Evolutionary conservation across 345 rosid species (phyloP).

Genomic region (Eucalyptus shirleyi): DNA sequence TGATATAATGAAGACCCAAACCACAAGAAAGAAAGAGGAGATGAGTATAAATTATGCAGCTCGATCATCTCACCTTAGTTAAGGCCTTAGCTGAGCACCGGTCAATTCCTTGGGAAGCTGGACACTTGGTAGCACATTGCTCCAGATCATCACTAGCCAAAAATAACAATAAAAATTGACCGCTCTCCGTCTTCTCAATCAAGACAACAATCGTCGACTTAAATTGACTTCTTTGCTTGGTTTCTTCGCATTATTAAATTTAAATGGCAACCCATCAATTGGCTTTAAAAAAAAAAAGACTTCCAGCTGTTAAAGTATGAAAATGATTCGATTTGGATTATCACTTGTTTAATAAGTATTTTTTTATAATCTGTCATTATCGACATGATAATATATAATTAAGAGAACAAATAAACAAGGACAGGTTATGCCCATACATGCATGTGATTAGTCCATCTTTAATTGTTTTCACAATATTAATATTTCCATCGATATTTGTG

Average conservation of each 20-base stretch:
- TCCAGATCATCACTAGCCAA: not conserved
- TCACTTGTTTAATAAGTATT: not conserved
- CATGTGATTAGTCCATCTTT: not conserved
- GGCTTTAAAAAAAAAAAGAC: not conserved
- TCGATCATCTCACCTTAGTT: not conserved
- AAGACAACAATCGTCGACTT: not conserved
- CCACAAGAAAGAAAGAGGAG: not conserved
- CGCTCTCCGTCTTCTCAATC: not conserved
- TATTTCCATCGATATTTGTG: not conserved
- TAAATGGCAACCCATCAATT: not conserved
- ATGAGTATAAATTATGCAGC: not conserved
- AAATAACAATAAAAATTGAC: not conserved
- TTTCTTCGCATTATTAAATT: not conserved
- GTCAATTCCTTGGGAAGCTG: not conserved
- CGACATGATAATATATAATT: accelerated
- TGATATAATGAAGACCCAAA: no score
- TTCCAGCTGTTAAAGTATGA: not conserved
- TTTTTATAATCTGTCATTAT: not conserved
- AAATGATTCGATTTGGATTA: not conserved
- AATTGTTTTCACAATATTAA: not conserved
- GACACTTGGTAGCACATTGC: not conserved
- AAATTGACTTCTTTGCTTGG: not conserved
- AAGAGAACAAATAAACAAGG: not conserved
- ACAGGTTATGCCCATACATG: not conserved
- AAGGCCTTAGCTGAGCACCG: not conserved